Base-by-base conservation (phyloP, 139 green algal species). In the Chloropicon primus region DNA sequence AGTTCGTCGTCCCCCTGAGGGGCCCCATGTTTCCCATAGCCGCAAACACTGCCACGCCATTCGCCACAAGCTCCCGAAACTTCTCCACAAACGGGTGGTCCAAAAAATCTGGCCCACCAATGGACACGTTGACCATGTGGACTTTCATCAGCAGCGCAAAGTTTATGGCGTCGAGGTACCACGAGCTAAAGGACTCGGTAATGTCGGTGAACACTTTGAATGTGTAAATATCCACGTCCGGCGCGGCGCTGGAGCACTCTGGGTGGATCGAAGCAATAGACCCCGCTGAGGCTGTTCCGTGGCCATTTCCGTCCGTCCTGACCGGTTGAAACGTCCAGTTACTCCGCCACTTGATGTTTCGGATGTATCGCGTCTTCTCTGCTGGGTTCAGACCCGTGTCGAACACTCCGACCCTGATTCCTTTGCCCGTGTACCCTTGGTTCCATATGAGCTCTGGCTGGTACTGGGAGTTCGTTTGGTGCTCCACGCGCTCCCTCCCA, bases 111-210 rank as follows among this genome's bases (percentile, higher is more conserved):
- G 96, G 96, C 0, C 95, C 95, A 1, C 94, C 95, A 75, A 99
- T 99, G 79, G 86, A 94, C 21, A 99, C 86, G 86, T 99, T 99
- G 79, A 99, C 88, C 3, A 99, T 84, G 79, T 98, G 80, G 81
- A 98, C 92, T 23, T 89, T 75, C 0, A 85, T 91, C 22, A 86
- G 84, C 27, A 98, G 92, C 22, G 95, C 95, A 81, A 98, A 98
- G 82, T 99, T 99, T 89, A 99, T 98, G 2, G 95, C 95, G 79
- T 99, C 96, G 54, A 99, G 83, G 81, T 98, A 99, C 96, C 96
- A 99, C 72, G 88, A 96, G 1, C 95, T 98, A 85, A 94, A 99
- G 22, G 92, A 97, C n/a, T 97, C 93, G 89, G 95, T 87, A 21
- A 25, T 90, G 76, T 96, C 93, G 24, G 93, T 97, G 84, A 97